Evolutionary conservation across 129 eudicot genomes (phyloP), one percentile per base, ranked within the genome.

Genomic region (Saposhnikovia divaricata): DNA sequence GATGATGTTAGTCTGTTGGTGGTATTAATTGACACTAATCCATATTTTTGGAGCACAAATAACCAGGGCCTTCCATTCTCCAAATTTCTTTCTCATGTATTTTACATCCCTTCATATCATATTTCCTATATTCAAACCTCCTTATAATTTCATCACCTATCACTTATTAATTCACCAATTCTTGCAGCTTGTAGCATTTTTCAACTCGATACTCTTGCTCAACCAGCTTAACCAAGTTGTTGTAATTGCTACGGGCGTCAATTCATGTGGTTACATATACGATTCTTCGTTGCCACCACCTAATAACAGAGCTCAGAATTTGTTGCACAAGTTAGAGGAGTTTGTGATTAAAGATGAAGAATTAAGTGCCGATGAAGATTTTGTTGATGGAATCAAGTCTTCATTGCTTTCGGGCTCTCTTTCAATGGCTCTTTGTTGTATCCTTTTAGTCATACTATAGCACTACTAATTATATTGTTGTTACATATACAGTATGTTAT

Each of bases 361-460:
- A 77, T 80, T 89, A 80, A 85, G 91, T 78, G 80, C 47, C 23
- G 87, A 89, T 69, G 92, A 34, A 34, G 37, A 88, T 61, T 73
- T 84, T 0, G 92, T 86, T 69, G 90, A 91, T 82, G 96, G 89
- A 45, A 87, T 88, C 55, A 91, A 89, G 31, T 82, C 89, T 61
- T 93, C 98, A 2, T 89, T 93, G 80, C 94, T 93, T 45, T 93
- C 98, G 11, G 98, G 98, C 42, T 85, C 98, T 40, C 90, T 93
- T 78, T 93, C 98, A 18, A 89, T 93, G 98, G 98, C 98, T 7
- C 87, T 93, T 23, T 93, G 98, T 57, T 93, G 98, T 93, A 93
- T 93, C 98, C 98, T 93, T 80, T 40, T 77, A 3, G 71, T 55
- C 50, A 31, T 79, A 65, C 42, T 74, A 2, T 81, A 6, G 76